Conservation (phyloP, 768 basidiomycete species). For the Russula earlei region DNA sequence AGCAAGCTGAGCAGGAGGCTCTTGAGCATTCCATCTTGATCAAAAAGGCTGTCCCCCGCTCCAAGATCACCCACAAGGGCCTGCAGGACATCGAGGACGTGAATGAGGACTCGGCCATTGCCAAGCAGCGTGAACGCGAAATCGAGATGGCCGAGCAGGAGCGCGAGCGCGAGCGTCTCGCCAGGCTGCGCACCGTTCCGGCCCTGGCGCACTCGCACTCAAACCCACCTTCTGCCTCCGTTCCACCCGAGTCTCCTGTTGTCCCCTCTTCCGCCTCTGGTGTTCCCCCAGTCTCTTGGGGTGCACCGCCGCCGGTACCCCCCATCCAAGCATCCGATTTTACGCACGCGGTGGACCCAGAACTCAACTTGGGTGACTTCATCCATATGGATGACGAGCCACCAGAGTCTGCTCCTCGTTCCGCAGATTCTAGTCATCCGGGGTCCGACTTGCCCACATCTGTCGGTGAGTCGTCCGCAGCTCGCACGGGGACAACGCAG, state of each 20-base stretch:
- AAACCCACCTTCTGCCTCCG: constrained; percentile 34
- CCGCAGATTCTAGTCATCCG: neutral
- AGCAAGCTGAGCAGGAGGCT: constrained; percentile 71
- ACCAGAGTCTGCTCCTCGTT: constrained; percentile 11
- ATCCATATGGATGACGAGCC: constrained; percentile 21
- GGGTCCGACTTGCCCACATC: neutral
- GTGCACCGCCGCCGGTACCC: constrained; percentile 44
- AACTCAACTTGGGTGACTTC: constrained; percentile 20
- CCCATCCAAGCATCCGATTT: constrained; percentile 40
- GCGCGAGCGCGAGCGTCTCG: constrained; percentile 59
- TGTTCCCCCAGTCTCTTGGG: constrained; percentile 36
- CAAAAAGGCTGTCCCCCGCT: constrained; percentile 51
- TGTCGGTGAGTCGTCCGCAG: constrained; percentile 17
- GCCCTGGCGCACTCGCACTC: constrained; percentile 26
- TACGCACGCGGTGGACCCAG: constrained; percentile 9
- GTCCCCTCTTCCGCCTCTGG: constrained; percentile 26
- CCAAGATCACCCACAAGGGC: constrained; percentile 91
- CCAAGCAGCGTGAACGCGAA: constrained; percentile 34
- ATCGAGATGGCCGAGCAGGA: constrained; percentile 53
- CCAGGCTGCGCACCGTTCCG: constrained; percentile 38
- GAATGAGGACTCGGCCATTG: constrained; percentile 32
- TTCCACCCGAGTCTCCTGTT: constrained; percentile 65
- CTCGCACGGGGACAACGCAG: neutral
- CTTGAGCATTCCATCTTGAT: constrained; percentile 78
- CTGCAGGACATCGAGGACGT: constrained; percentile 82